phyloP scores from a whole-genome alignment of 1,284 basidiomycete genomes.

The Papiliotrema fonsecae region DNA sequence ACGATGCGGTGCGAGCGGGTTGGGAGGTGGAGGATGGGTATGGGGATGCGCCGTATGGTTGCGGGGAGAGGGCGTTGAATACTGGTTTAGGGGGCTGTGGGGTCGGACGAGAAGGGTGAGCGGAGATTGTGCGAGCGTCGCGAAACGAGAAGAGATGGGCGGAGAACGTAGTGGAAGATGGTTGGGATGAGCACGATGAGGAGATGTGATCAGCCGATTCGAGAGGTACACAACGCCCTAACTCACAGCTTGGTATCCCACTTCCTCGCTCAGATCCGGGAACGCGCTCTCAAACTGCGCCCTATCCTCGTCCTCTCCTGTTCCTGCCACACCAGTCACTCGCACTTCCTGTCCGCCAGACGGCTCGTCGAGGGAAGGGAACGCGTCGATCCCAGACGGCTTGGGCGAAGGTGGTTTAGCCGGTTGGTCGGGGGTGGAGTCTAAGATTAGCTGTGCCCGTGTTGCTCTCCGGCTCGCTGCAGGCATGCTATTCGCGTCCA shows the following conservation, averaged over 20 bases:
- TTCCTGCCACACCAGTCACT: slow-evolving; percentile 62
- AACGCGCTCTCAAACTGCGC: slow-evolving; percentile 88
- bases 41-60: slow-evolving; percentile 45
- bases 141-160: too few relatives aligned
- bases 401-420: slow-evolving; percentile 14
- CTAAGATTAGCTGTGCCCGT: slow-evolving; percentile 1
- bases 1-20: slow-evolving; percentile 58
- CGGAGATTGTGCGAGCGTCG: too few relatives aligned
- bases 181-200: too few relatives aligned
- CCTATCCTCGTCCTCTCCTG: slow-evolving; percentile 61
- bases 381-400: slow-evolving; percentile 53
- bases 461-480: not conserved
- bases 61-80: slow-evolving; percentile 41
- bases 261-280: slow-evolving; percentile 67
- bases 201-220: too few relatives aligned
- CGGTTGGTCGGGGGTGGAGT: slow-evolving; percentile 11
- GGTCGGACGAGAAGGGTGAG: not conserved
- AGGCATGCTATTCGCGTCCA: too few relatives aligned
- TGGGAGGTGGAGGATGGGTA: slow-evolving; percentile 47
- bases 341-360: slow-evolving; percentile 53
- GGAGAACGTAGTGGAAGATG: too few relatives aligned
- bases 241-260: slow-evolving; percentile 24
- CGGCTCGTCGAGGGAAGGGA: slow-evolving; percentile 60
- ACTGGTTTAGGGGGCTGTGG: slow-evolving; percentile 33
- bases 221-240: too few relatives aligned